Percentiles rank a stretch among this genome's conserved stretches.
Conservation (phyloP, 2,329 filamentous ascomycete species). For the Phyllosticta citriasiana region DNA sequence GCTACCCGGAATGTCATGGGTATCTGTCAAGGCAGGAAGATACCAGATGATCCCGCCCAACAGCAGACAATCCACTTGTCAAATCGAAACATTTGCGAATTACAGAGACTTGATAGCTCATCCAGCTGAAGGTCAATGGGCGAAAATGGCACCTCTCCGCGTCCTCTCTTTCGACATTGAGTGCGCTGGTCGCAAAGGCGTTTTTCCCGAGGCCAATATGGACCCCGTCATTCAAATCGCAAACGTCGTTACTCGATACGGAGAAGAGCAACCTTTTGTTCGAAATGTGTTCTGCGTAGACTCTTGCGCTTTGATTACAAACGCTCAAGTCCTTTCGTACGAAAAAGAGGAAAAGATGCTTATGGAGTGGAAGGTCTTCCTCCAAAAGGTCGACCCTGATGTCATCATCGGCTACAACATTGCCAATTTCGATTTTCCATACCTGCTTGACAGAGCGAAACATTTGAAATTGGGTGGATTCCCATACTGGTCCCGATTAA, state of each 20-base stretch:
- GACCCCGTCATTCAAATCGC: constrained; percentile 98
- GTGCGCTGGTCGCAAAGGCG: constrained; percentile 91
- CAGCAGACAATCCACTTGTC: constrained; percentile 79
- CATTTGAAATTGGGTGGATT: constrained; percentile 73
- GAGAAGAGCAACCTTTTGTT: constrained; percentile 91
- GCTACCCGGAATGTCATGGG: constrained; percentile 96
- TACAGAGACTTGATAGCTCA: constrained; percentile 80
- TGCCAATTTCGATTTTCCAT: constrained; percentile 96
- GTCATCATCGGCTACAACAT: constrained; percentile 99
- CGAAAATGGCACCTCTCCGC: constrained; percentile 90
- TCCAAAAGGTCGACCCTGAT: constrained; percentile 85
- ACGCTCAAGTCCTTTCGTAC: constrained; percentile 83
- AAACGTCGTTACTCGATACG: constrained; percentile 87
- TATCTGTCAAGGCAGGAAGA: constrained; percentile 66
- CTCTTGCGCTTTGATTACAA: constrained; percentile 85
- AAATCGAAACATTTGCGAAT: constrained; percentile 83
- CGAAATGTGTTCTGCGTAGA: constrained; percentile 95
- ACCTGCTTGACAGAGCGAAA: constrained; percentile 77
- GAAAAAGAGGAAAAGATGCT: constrained; percentile 79
- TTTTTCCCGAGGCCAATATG: constrained; percentile 85
- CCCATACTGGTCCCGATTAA: constrained; percentile 77
- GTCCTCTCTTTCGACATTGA: constrained; percentile 98
- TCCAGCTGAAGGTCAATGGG: constrained; percentile 85
- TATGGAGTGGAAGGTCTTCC: constrained; percentile 81
- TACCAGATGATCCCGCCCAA: constrained; percentile 60